Evolutionary conservation across 2,329 filamentous ascomycete genomes (phyloP).

Genomic region (Talaromyces sp.): DNA sequence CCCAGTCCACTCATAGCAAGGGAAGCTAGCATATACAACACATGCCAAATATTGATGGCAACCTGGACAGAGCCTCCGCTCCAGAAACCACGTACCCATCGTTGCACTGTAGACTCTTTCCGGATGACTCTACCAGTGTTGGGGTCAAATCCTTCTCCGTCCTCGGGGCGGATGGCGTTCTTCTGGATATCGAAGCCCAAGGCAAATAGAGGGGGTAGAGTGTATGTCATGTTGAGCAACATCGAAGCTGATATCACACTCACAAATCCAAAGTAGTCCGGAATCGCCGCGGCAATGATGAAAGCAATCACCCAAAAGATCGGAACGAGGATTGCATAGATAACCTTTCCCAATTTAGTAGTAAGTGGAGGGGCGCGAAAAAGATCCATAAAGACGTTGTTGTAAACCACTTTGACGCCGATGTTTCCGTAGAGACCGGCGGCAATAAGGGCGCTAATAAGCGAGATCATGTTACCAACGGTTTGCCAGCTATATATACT

Average conservation of each 20-base stretch:
- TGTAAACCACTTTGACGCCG: constrained; percentile 41
- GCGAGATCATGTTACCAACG: constrained; percentile 24
- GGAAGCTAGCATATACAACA: constrained; percentile 17
- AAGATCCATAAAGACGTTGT: constrained; percentile 38
- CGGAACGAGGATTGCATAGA: constrained; percentile 32
- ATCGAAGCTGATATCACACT: constrained; percentile 39
- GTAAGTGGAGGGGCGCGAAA: constrained; percentile 36
- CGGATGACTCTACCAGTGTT: constrained; percentile 16
- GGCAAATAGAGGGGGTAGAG: constrained; percentile 37
- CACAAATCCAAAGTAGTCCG: constrained; percentile 35
- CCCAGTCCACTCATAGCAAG: constrained; percentile 20
- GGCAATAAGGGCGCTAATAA: constrained; percentile 28
- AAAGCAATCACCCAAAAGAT: constrained; percentile 43
- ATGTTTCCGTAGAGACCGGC: constrained; percentile 38
- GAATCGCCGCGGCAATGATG: constrained; percentile 39
- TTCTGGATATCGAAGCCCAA: constrained; percentile 22
- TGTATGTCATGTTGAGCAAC: constrained; percentile 45
- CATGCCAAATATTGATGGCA: constrained; percentile 17
- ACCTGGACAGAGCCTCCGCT: constrained; percentile 17
- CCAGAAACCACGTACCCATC: constrained; percentile 18
- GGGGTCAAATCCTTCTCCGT: constrained; percentile 24
- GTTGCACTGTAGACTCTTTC: constrained; percentile 12
- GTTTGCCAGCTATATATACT: constrained; percentile 27
- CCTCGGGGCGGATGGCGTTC: constrained; percentile 17
- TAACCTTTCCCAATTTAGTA: constrained; percentile 32